Conservation (phyloP, 2,329 filamentous ascomycete genomes). For the Aotearoamyces nothofagi region DNA sequence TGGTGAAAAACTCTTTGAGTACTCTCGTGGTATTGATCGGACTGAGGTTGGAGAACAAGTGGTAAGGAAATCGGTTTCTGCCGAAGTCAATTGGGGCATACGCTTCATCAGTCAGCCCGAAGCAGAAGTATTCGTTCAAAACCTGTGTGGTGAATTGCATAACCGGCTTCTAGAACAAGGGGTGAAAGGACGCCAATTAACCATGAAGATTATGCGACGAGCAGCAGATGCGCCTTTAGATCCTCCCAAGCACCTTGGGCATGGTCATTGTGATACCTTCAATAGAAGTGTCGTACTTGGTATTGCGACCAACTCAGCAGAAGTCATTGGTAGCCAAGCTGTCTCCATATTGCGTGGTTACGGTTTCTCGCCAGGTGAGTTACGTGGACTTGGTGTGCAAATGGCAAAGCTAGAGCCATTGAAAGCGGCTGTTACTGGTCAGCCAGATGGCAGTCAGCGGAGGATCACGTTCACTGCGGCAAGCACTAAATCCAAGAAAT, state of each 20-base stretch:
- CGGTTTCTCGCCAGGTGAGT: slow-evolving; percentile 74
- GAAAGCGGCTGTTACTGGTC: slow-evolving; percentile 38
- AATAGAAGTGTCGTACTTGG: slow-evolving; percentile 79
- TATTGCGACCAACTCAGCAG: slow-evolving; percentile 63
- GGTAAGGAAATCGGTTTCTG: slow-evolving; percentile 84
- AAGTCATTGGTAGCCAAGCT: slow-evolving; percentile 64
- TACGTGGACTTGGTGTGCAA: slow-evolving; percentile 85
- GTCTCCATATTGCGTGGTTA: slow-evolving; percentile 71
- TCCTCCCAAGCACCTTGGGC: slow-evolving; percentile 82
- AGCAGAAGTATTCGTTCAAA: slow-evolving; percentile 80
- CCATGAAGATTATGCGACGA: slow-evolving; percentile 88
- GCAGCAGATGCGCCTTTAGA: slow-evolving; percentile 78
- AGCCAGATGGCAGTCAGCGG: slow-evolving; percentile 60
- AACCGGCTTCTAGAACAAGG: slow-evolving; percentile 66
- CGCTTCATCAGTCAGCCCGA: slow-evolving; percentile 86
- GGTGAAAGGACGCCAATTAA: slow-evolving; percentile 77
- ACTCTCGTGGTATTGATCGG: slow-evolving; percentile 74
- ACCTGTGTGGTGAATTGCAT: slow-evolving; percentile 72
- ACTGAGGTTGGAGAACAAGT: slow-evolving; percentile 76
- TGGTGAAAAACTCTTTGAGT: slow-evolving; percentile 80
- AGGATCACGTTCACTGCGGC: slow-evolving; percentile 57
- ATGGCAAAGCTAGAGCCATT: slow-evolving; percentile 83
- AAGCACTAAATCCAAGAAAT: slow-evolving; percentile 19
- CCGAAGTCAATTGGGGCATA: slow-evolving; percentile 97
- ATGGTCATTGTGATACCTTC: slow-evolving; percentile 88